These are phyloP conservation scores for Beauveria rudraprayagi DNA, from an alignment of 2,329 filamentous ascomycete genomes.

Conservation along the genomic window DNA sequence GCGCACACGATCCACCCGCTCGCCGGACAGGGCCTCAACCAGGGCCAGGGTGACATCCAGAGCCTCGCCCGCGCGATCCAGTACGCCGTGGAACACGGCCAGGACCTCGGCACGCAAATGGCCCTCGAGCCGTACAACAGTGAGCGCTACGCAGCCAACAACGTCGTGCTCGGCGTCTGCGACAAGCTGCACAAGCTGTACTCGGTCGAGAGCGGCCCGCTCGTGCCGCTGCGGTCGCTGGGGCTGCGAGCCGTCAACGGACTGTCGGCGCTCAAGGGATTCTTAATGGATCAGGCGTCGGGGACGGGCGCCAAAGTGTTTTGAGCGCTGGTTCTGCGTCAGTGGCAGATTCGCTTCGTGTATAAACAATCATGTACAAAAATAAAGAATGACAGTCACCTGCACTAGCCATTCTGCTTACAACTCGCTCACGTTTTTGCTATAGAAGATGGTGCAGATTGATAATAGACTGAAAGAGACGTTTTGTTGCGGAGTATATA, in stretches of 20 bases:
- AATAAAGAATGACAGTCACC: neutral
- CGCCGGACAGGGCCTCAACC: slow-evolving; percentile 88
- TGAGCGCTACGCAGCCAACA: slow-evolving; percentile 77
- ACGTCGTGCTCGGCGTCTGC: slow-evolving; percentile 66
- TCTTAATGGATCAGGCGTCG: slow-evolving; percentile 71
- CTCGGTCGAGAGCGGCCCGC: slow-evolving; percentile 66
- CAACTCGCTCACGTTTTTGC: no score
- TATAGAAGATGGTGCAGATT: neutral
- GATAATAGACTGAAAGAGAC: slow-evolving; percentile 15
- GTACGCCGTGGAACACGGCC: slow-evolving; percentile 70
- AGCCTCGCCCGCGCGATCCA: slow-evolving; percentile 68
- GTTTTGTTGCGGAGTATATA: slow-evolving; percentile 29
- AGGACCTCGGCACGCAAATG: slow-evolving; percentile 74
- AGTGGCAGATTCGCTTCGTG: neutral
- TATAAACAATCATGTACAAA: slow-evolving; percentile 8
- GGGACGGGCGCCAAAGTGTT: slow-evolving; percentile 43
- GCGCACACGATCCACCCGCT: slow-evolving; percentile 94
- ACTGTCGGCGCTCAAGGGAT: slow-evolving; percentile 67
- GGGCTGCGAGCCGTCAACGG: slow-evolving; percentile 71
- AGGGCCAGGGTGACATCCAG: slow-evolving; percentile 82
- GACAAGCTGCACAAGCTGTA: slow-evolving; percentile 94
- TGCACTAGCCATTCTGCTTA: no score
- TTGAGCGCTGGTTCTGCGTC: slow-evolving; percentile 12
- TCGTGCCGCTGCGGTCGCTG: slow-evolving; percentile 71
- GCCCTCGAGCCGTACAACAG: slow-evolving; percentile 73